phyloP scores from a whole-genome alignment of 192 early-diverging fungal species.

The Obelidium mucronatum region DNA sequence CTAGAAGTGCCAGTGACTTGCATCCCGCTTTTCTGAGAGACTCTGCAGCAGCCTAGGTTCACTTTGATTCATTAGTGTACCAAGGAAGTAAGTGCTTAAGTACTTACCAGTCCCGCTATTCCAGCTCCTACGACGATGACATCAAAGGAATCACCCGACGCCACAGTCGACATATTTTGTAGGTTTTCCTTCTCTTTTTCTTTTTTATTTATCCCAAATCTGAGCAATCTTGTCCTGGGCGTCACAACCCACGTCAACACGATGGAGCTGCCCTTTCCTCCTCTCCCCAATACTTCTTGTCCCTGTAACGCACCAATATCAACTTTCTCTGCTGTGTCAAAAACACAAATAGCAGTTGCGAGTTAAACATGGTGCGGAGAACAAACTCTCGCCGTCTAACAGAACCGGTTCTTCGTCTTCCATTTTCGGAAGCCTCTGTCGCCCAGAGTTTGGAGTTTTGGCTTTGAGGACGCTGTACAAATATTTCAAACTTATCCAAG shows the following conservation, averaged over 20 bases:
- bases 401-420: background rate
- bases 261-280: background rate
- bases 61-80: no score
- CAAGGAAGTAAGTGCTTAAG: background rate
- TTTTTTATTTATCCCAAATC: background rate
- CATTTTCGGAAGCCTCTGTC: background rate
- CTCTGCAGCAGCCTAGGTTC: slow-evolving; percentile 19
- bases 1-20: slow-evolving; percentile 4
- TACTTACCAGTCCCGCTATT: slow-evolving; percentile 8
- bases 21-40: background rate
- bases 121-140: slow-evolving; percentile 10
- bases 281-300: slow-evolving; percentile 1
- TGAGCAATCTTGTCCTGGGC: no score
- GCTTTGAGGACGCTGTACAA: slow-evolving; percentile 3
- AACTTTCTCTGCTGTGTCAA: background rate
- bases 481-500: no score
- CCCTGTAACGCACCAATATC: background rate
- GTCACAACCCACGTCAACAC: no score
- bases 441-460: background rate
- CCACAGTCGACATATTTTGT: background rate
- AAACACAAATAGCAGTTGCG: background rate
- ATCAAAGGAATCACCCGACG: background rate
- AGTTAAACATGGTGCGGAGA: slow-evolving; percentile 6
- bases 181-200: background rate
- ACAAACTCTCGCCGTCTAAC: background rate